Base-by-base conservation (phyloP, 495 filamentous ascomycete genomes). In the Penicillium malachiteum region DNA sequence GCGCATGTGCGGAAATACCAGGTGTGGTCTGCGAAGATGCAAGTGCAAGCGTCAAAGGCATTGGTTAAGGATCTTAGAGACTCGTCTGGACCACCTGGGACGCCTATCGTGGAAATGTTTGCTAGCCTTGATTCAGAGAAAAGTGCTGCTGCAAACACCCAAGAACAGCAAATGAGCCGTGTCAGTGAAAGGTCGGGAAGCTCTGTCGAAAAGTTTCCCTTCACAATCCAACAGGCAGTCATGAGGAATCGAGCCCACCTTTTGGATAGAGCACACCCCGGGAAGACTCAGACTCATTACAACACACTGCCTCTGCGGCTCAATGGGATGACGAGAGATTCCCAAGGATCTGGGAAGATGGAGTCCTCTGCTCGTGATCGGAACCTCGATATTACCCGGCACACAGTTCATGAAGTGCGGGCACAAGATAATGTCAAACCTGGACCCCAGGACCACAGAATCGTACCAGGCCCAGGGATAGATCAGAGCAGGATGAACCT, bases 1-100 rank as follows among this genome's bases (percentile, higher is more conserved):
- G 6, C 13, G n/a, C 13, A 52, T 38, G 52, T 55, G 33, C 55
- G 59, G 3, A 75, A 55, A 43, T 68, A 71, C 45, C 64, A 67
- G 33, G 50, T 56, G 17, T 78, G 75, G 75, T 71, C 74, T 8
- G 67, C 72, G 16, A 59, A 64, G 31, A 71, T 78, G 70, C 68
- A 74, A 43, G 16, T 76, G 7, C 57, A 66, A 40, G 56, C 65
- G 17, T 49, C 48, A 3, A 53, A 53, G 10, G 37, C 32, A 9
- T 33, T 54, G 2, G 18, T 54, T 13, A 21, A 56, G 21, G 52
- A 58, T 30, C 45, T 53, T 3, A 41, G 50, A 7, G 65, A 59
- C 32, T 60, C 67, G 11, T 59, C 60, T 21, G 70, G 64, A 1
- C 74, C 74, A 11, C 75, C 72, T 16, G 74, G 75, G 50, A 78